Conservation (phyloP, 2,329 filamentous ascomycete genomes). For the Ophiostoma pallidulum region DNA sequence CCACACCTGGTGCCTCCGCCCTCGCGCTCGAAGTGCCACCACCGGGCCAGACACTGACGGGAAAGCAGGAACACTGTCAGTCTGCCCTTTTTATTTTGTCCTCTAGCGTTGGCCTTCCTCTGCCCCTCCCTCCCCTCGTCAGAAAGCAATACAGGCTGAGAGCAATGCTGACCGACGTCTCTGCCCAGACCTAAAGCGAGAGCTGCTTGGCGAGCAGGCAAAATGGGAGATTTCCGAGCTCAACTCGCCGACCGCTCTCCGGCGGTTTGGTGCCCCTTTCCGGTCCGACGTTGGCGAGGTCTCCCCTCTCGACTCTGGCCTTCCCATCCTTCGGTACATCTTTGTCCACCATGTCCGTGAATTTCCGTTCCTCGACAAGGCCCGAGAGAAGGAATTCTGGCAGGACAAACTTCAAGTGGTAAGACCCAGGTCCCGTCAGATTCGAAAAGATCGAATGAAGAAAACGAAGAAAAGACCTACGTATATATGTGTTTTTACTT, state of each 20-base stretch:
- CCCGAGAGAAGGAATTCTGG: constrained; percentile 98
- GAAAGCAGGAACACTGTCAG: constrained; percentile 96
- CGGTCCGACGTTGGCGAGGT: constrained; percentile 87
- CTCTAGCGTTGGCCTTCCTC: neutral
- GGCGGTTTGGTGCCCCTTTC: constrained; percentile 92
- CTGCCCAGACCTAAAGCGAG: constrained; percentile 76
- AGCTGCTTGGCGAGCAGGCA: constrained; percentile 85
- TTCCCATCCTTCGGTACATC: constrained; percentile 89
- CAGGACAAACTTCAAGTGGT: constrained; percentile 95
- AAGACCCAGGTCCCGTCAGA: no score
- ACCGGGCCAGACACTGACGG: constrained; percentile 55
- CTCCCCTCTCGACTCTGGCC: constrained; percentile 80
- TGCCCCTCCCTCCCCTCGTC: neutral
- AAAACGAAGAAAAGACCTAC: no score
- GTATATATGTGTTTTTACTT: no score
- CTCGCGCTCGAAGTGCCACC: constrained; percentile 23
- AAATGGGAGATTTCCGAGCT: constrained; percentile 85
- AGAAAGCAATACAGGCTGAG: neutral
- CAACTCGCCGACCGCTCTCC: constrained; percentile 87
- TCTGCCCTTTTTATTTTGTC: constrained; percentile 53
- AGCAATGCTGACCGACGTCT: no score
- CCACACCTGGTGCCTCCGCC: constrained; percentile 16
- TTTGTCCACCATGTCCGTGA: constrained; percentile 97
- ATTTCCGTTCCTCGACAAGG: constrained; percentile 95
- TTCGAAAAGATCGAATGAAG: no score